A percentile compares a stretch with the other conserved stretches of the same genome.
Conservation (phyloP, 2,329 filamentous ascomycete species). For the Xenoacremonium recifei region DNA sequence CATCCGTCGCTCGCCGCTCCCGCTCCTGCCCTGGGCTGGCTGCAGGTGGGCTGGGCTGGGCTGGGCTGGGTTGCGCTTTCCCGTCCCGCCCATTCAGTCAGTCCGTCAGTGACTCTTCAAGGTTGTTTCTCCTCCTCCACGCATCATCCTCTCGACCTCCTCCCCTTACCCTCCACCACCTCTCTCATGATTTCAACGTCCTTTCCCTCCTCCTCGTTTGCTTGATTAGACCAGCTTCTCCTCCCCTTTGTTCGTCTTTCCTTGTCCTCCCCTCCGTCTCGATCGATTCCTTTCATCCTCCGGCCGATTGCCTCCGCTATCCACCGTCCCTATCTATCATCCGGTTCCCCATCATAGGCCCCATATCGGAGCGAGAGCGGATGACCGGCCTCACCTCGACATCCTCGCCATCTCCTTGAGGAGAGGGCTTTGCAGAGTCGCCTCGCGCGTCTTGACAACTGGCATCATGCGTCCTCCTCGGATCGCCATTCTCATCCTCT, state of each 20-base stretch:
- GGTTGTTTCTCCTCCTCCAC: background rate
- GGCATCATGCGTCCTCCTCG: constrained; percentile 10
- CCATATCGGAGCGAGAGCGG: background rate
- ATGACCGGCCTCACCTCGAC: background rate
- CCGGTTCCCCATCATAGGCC: no score
- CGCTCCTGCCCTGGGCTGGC: no score
- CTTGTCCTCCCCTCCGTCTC: background rate
- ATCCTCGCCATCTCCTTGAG: background rate
- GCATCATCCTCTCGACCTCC: background rate
- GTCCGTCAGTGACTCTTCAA: no score
- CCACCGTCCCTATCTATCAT: no score
- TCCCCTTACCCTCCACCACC: background rate
- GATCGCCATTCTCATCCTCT: constrained; percentile 48
- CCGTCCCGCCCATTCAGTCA: no score
- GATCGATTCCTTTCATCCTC: background rate
- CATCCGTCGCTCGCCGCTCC: no score
- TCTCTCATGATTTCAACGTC: background rate
- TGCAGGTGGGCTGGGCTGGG: no score
- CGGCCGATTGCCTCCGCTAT: background rate
- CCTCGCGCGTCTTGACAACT: background rate
- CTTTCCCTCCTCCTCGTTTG: background rate
- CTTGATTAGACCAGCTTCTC: background rate
- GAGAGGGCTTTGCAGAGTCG: background rate
- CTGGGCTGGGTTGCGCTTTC: no score
- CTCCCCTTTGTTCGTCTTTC: background rate